These are phyloP conservation scores for Starmerella apicola DNA, from an alignment of 805 yeast genomes.

Conservation along the genomic window DNA sequence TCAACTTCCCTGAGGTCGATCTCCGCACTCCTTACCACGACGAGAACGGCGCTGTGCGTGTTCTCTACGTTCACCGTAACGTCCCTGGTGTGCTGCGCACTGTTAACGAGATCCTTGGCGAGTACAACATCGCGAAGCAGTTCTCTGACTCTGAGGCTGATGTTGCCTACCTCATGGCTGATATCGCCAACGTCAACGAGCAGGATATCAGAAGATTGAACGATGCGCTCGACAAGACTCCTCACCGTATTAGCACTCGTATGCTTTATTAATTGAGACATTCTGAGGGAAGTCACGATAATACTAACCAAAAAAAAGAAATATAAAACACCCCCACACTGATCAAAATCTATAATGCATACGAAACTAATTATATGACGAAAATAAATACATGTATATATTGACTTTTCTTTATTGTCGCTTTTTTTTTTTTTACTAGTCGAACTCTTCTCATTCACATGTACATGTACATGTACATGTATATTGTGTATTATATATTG, in stretches of 20 bases:
- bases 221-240: constrained; percentile 76
- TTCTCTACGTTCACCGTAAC: constrained; percentile 89
- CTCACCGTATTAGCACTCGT: constrained; percentile 83
- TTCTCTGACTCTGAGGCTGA: constrained; percentile 95
- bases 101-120: constrained; percentile 87
- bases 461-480: too few relatives aligned
- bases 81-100: constrained; percentile 98
- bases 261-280: constrained; percentile 69
- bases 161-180: constrained; percentile 96
- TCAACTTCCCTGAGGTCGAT: constrained; percentile 96
- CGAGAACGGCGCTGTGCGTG: constrained; percentile 72
- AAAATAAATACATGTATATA: too few relatives aligned
- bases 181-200: constrained; percentile 71
- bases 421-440: too few relatives aligned
- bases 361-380: too few relatives aligned
- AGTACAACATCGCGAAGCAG: constrained; percentile 94
- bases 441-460: too few relatives aligned
- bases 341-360: too few relatives aligned
- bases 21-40: constrained; percentile 83
- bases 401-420: too few relatives aligned
- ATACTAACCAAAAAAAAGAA: neutral
- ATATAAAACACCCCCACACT: too few relatives aligned
- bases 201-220: constrained; percentile 75
- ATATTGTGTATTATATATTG: too few relatives aligned
- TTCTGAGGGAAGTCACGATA: too few relatives aligned